Conservation (phyloP, 257 asterid genomes). For the Linderniella brevidens region DNA sequence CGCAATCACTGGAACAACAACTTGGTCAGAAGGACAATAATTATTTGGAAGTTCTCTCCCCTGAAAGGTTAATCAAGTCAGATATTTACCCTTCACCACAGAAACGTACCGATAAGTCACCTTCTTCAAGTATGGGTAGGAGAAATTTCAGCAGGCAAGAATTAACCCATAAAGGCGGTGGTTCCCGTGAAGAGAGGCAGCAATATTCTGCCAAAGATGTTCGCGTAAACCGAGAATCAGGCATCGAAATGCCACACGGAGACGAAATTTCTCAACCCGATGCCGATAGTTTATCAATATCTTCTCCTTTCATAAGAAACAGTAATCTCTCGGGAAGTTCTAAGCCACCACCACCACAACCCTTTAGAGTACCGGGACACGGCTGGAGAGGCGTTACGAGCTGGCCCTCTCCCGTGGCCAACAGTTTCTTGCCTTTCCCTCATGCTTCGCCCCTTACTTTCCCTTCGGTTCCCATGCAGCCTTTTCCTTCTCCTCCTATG, state of each 20-base stretch:
- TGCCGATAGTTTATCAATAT: conserved; percentile 41
- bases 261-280: conserved; percentile 55
- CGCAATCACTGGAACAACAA: no score
- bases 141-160: conserved; percentile 49
- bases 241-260: conserved; percentile 35
- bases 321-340: conserved; percentile 41
- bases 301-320: conserved; percentile 68
- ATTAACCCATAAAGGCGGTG: conserved; percentile 56
- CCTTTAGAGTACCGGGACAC: conserved; percentile 71
- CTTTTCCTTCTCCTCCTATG: conserved; percentile 46
- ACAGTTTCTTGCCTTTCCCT: conserved; percentile 87
- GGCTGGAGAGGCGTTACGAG: conserved; percentile 83
- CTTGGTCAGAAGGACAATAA: no score
- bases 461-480: conserved; percentile 64
- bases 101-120: conserved; percentile 56
- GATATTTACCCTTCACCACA: conserved; percentile 51
- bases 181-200: conserved; percentile 52
- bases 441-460: conserved; percentile 53
- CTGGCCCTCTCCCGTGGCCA: conserved; percentile 83
- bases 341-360: conserved; percentile 55
- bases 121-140: conserved; percentile 46
- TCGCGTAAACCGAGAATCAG: conserved; percentile 41
- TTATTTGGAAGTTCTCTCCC: conserved; percentile 15
- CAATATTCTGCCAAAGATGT: conserved; percentile 47
- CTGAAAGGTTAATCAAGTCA: conserved; percentile 58